Evolutionary conservation across 2,329 filamentous ascomycete species (phyloP).

Genomic region (Diaporthe ilicicola): DNA sequence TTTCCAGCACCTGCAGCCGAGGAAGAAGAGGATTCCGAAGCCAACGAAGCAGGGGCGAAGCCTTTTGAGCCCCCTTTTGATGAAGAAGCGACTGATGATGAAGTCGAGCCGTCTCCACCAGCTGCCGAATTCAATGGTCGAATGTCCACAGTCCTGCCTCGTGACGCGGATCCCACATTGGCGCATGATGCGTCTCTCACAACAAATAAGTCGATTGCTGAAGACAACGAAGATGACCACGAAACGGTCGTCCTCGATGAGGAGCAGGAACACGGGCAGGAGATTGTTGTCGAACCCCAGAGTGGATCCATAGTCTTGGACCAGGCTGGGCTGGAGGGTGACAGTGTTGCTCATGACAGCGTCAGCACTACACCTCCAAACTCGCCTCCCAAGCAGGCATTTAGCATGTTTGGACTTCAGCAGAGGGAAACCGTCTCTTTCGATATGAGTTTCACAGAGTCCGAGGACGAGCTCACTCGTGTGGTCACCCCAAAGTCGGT

Average conservation of each 20-base stretch:
- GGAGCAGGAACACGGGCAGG: conserved; percentile 22
- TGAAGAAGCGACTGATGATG: conserved; percentile 15
- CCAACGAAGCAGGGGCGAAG: background rate
- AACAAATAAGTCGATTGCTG: background rate
- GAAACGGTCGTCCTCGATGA: conserved; percentile 35
- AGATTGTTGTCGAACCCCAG: background rate
- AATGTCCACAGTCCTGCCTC: conserved; percentile 39
- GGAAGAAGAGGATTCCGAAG: background rate
- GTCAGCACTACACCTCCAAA: conserved; percentile 41
- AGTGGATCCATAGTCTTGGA: conserved; percentile 39
- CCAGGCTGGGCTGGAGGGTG: conserved; percentile 41
- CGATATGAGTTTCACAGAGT: conserved; percentile 57
- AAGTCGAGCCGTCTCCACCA: conserved; percentile 1
- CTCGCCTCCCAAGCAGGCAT: conserved; percentile 40
- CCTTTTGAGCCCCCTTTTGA: background rate
- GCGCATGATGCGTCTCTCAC: conserved; percentile 19
- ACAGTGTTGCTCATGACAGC: conserved; percentile 28
- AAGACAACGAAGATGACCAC: conserved; percentile 33
- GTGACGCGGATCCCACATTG: conserved; percentile 41
- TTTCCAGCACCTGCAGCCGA: conserved; percentile 14
- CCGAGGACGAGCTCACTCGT: conserved; percentile 58
- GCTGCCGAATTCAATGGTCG: conserved; percentile 14
- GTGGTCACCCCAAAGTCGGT: conserved; percentile 23
- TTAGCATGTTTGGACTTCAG: conserved; percentile 53
- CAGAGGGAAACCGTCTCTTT: conserved; percentile 57